Percentiles rank a stretch among this genome's conserved stretches.
phyloP scores from a whole-genome alignment of 176 grass and related monocot genomes.

The Rhynchospora tenuis region DNA sequence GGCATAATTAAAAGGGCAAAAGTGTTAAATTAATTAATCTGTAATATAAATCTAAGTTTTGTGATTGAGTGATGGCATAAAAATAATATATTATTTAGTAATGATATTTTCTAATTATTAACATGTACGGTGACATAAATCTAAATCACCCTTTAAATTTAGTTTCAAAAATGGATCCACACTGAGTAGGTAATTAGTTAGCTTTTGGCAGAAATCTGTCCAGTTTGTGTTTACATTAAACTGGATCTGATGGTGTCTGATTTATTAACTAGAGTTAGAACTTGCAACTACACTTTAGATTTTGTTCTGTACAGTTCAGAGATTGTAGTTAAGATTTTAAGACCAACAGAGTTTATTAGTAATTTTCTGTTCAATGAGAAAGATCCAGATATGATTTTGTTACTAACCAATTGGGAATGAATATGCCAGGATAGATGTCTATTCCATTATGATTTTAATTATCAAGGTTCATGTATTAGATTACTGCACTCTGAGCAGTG shows the following conservation, averaged over 20 bases:
- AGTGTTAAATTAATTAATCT: too few species aligned
- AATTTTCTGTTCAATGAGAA: neutral
- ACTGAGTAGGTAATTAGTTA: neutral
- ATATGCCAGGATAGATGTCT: neutral
- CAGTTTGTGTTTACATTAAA: neutral
- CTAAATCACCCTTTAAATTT: too few species aligned
- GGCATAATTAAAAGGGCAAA: too few species aligned
- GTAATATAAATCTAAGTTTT: too few species aligned
- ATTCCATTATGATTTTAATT: neutral
- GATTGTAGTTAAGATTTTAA: neutral
- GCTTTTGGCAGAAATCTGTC: neutral
- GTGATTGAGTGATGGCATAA: too few species aligned
- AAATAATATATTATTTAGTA: too few species aligned
- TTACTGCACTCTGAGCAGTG: neutral
- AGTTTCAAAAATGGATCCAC: too few species aligned
- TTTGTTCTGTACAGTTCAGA: neutral
- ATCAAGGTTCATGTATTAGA: neutral
- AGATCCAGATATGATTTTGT: neutral
- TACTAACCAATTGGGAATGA: neutral
- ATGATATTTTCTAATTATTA: too few species aligned
- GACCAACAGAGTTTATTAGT: neutral
- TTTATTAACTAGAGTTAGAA: neutral
- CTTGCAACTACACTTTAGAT: neutral
- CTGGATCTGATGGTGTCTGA: constrained; percentile 27
- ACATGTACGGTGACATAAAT: too few species aligned